Conservation (phyloP, 2,329 filamentous ascomycete genomes). For the Myriosclerotinia curreyana region DNA sequence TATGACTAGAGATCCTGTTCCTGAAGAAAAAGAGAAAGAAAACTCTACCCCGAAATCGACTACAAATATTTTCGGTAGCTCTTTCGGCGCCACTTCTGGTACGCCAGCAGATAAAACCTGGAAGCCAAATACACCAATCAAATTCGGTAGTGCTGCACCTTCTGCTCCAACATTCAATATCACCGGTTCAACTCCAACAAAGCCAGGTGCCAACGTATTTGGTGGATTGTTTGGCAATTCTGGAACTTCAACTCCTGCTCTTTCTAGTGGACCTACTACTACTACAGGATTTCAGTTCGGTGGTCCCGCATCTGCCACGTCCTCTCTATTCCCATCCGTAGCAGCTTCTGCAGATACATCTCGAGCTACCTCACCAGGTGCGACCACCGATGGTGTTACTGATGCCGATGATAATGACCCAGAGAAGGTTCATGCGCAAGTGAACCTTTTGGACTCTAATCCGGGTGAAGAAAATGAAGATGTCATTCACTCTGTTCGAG, state of each 20-base stretch:
- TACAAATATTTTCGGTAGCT: slow-evolving; percentile 28
- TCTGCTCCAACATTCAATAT: slow-evolving; percentile 27
- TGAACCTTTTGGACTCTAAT: slow-evolving; percentile 64
- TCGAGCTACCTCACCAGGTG: slow-evolving; percentile 37
- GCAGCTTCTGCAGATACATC: slow-evolving; percentile 36
- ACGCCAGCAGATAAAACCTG: slow-evolving; percentile 47
- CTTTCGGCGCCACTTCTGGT: slow-evolving; percentile 29
- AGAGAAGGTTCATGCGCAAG: slow-evolving; percentile 60
- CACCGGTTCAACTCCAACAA: slow-evolving; percentile 30
- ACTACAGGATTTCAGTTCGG: slow-evolving; percentile 33
- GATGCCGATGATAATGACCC: slow-evolving; percentile 46
- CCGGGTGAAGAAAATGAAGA: slow-evolving; percentile 72
- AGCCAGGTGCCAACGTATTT: slow-evolving; percentile 22
- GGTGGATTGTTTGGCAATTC: slow-evolving; percentile 25
- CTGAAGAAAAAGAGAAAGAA: slow-evolving; percentile 41
- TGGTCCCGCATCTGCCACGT: slow-evolving; percentile 30
- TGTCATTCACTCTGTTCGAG: slow-evolving; percentile 65
- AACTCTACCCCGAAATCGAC: slow-evolving; percentile 37
- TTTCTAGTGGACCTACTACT: slow-evolving; percentile 22
- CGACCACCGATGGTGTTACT: slow-evolving; percentile 37
- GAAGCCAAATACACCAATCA: slow-evolving; percentile 50
- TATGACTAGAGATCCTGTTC: slow-evolving; percentile 50
- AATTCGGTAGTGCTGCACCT: slow-evolving; percentile 38
- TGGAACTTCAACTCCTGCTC: slow-evolving; percentile 21
- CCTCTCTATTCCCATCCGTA: slow-evolving; percentile 37